Conservation (phyloP, 2,329 filamentous ascomycete species). For the Clarireedia paspali region DNA sequence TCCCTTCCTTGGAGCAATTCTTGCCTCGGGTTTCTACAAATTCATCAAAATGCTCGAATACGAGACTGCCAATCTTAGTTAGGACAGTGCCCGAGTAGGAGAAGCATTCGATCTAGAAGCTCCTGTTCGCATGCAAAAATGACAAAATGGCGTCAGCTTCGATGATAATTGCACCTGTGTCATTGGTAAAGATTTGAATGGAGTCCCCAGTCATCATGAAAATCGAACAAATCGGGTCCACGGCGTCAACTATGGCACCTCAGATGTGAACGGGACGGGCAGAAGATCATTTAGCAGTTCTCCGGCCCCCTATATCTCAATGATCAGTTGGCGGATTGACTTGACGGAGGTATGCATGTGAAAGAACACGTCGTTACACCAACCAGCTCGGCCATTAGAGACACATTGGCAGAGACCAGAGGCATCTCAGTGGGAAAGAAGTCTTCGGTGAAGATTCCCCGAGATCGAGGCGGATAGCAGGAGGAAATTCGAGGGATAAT, state of each 20-base stretch:
- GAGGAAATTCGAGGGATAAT: not conserved
- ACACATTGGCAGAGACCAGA: not conserved
- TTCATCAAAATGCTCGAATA: slow-evolving; percentile 44
- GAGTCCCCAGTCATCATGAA: not conserved
- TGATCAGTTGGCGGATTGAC: slow-evolving; percentile 16
- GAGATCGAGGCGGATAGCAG: not conserved
- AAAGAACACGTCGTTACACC: not conserved
- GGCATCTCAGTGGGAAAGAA: not conserved
- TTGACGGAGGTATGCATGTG: not conserved
- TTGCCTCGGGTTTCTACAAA: slow-evolving; percentile 43
- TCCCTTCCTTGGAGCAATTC: slow-evolving; percentile 40
- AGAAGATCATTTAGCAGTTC: slow-evolving; percentile 12
- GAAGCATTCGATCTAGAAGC: not conserved
- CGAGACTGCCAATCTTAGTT: slow-evolving; percentile 35
- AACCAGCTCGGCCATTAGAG: not conserved
- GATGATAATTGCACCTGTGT: not conserved
- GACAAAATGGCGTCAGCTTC: not conserved
- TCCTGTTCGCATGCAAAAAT: not conserved
- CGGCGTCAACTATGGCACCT: not conserved
- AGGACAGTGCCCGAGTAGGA: slow-evolving; percentile 10
- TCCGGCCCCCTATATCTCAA: slow-evolving; percentile 18
- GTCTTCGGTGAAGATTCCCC: not conserved
- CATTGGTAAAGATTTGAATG: not conserved
- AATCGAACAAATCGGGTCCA: not conserved
- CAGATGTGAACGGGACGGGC: not conserved